Base-by-base conservation (phyloP, 495 filamentous ascomycete genomes). In the Evansstolkia leycettana region DNA sequence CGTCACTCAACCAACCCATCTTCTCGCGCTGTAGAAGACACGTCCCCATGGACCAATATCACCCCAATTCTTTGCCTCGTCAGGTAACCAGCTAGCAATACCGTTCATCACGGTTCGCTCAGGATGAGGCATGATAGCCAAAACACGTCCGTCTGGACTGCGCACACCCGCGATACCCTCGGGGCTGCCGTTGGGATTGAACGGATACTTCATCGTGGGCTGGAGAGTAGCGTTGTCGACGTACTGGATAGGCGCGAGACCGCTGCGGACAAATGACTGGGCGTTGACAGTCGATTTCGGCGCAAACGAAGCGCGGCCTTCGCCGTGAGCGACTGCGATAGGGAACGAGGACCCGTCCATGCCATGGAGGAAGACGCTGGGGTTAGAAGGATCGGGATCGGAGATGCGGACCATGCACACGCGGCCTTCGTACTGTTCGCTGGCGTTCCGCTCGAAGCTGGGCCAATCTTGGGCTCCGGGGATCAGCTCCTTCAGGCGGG, bases 81-180 rank as follows among this genome's bases (percentile, higher is more conserved):
- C 54, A 8, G 84, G 81, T 32, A 82, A 52, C 47, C 77, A 95
- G 52, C 83, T 88, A 20, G 69, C 80, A 43, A 87, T 78, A 42
- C 86, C 82, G 40, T 69, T 77, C 64, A 94, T 58, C 20, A 94
- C 72, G n/a, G 87, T 93, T 5, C 89, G 72, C 62, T 96, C 89
- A 7, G 88, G 87, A 61, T 95, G 89, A 46, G 90, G 90, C 89
- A 96, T 96, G 65, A 95, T 76, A 7, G 85, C 88, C 47, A 96
- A 48, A 0, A 94, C 85, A 41, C 90, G 74, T 1, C 90, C 90
- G 52, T 95, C 80, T 34, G 60, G 65, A 46, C 72, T 89, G 30
- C 76, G 70, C 1, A 96, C 75, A 46, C 78, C 88, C 1, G 90
- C 82, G 46, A 96, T 80, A 51, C 86, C 90, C 27, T 73, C 72